phyloP scores from a whole-genome alignment of 2,329 filamentous ascomycete genomes.

The Grosmannia penicillata region DNA sequence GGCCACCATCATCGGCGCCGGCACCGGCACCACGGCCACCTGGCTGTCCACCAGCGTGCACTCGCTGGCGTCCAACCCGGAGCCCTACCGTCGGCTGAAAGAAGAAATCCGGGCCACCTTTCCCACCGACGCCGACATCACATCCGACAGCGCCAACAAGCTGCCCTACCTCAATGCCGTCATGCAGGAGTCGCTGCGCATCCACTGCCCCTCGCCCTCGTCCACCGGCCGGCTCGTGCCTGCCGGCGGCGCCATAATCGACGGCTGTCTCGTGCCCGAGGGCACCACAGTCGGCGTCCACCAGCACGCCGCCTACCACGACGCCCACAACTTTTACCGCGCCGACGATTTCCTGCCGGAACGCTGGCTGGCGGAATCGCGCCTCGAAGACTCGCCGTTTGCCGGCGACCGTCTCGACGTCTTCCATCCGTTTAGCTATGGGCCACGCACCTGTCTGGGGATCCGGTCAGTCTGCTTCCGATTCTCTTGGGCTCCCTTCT shows the following conservation, averaged over 20 bases:
- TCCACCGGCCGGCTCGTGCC: slow-evolving; percentile 13
- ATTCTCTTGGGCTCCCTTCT: background rate
- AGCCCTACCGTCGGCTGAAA: slow-evolving; percentile 2
- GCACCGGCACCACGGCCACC: slow-evolving; percentile 10
- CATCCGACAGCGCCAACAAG: slow-evolving; percentile 4
- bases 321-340: slow-evolving; percentile 16
- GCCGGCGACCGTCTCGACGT: slow-evolving; percentile 19
- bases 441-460: slow-evolving; percentile 34
- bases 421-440: slow-evolving; percentile 28
- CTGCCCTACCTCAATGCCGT: slow-evolving; percentile 12
- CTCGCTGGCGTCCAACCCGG: slow-evolving; percentile 6
- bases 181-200: slow-evolving; percentile 11
- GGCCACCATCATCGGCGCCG: slow-evolving; percentile 15
- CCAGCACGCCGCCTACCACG: slow-evolving; percentile 17
- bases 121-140: slow-evolving; percentile 3
- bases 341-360: slow-evolving; percentile 19
- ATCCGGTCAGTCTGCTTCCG: slow-evolving; percentile 2
- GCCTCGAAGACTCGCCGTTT: slow-evolving; percentile 8
- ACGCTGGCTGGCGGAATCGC: slow-evolving; percentile 16
- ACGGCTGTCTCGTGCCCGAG: slow-evolving; percentile 11
- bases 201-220: slow-evolving; percentile 7
- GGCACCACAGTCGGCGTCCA: slow-evolving; percentile 15
- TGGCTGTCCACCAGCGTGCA: slow-evolving; percentile 8
- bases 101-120: slow-evolving; percentile 7
- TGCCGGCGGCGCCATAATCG: slow-evolving; percentile 14